Base-by-base conservation (phyloP, 2,329 filamentous ascomycete genomes). In the Emmonsia crescens region DNA sequence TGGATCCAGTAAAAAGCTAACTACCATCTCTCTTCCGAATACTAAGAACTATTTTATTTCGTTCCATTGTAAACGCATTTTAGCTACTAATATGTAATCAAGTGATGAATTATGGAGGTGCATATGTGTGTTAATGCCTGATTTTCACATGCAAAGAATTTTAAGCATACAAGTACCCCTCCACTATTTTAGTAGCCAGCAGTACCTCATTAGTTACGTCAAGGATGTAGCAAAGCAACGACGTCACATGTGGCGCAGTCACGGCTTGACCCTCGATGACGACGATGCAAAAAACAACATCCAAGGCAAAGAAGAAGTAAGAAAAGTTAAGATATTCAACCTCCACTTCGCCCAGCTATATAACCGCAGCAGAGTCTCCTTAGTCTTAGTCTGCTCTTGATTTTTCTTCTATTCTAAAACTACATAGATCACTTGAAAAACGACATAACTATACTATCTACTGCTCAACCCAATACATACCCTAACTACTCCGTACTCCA, bases 171-270 rank as follows among this genome's bases (percentile, higher is more conserved):
- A 36, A n/a, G 57, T 31, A 46, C 36, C 40, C 36, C 33, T 44
- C 33, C 42, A 16, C 36, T 27, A 46, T n/a, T 24, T 19, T 31
- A 38, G 27, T 9, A 40, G 0, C 21, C 16, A 19, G n/a, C 8
- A 33, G 55, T 29, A 46, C 57, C 40, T 33, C 27, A n/a, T n/a
- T n/a, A n/a, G n/a, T 14, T 48, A 48, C 44, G 44, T 48, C 44
- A 48, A 12, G 38, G 10, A 40, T 3, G 69, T 69, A 69, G 70
- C 72, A 68, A 19, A 70, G 2, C 65, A 62, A 16, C 44, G 56
- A 74, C 72, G 72, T 74, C 72, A 74, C 64, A 14, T 69, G 69
- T 72, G 73, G 72, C 71, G 68, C 69, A 69, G 66, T 46, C 5
- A 62, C 62, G 10, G 65, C 64, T 64, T 21, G 44, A 61, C 63